These are phyloP conservation scores for Cyclotella distinguenda DNA, from an alignment of 108 stramenopile species.

Conservation along the genomic window DNA sequence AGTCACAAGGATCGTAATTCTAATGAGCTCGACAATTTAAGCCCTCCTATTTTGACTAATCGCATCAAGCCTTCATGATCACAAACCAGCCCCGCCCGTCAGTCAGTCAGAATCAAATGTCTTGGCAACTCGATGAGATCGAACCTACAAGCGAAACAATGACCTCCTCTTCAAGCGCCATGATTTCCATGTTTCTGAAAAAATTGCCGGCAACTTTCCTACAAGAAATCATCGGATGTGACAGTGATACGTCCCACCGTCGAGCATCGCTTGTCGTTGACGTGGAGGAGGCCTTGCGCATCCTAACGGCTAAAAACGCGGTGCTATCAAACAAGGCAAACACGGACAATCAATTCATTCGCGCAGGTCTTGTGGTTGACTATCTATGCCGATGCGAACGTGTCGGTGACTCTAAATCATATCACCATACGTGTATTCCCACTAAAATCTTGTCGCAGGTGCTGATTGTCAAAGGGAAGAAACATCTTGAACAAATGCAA, in stretches of 20 bases:
- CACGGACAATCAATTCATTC: slow-evolving; percentile 2
- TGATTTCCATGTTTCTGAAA: slow-evolving; percentile 17
- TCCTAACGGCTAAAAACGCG: slow-evolving; percentile 5
- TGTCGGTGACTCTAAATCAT: background rate
- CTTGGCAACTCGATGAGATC: too few relatives aligned
- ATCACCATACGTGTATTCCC: slow-evolving; percentile 23
- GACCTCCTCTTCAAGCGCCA: background rate
- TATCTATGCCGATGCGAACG: slow-evolving; percentile 24
- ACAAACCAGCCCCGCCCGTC: background rate
- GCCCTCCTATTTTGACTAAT: too few relatives aligned
- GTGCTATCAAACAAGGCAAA: slow-evolving; percentile 1
- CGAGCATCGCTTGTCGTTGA: slow-evolving; percentile 11
- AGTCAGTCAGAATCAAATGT: too few relatives aligned
- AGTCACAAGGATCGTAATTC: too few relatives aligned
- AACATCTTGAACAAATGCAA: slow-evolving; percentile 35
- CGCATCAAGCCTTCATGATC: too few relatives aligned
- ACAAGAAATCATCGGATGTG: slow-evolving; percentile 21
- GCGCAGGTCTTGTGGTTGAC: slow-evolving; percentile 31
- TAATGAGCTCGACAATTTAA: too few relatives aligned
- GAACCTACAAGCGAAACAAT: too few relatives aligned
- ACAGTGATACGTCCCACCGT: slow-evolving; percentile 6
- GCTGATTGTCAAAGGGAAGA: slow-evolving; percentile 6
- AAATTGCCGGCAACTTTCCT: slow-evolving; percentile 9
- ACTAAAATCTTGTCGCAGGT: background rate
- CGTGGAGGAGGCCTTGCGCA: slow-evolving; percentile 22